Evolutionary conservation across 176 grass and related monocot species (phyloP).

Genomic region (Secale cereale): DNA sequence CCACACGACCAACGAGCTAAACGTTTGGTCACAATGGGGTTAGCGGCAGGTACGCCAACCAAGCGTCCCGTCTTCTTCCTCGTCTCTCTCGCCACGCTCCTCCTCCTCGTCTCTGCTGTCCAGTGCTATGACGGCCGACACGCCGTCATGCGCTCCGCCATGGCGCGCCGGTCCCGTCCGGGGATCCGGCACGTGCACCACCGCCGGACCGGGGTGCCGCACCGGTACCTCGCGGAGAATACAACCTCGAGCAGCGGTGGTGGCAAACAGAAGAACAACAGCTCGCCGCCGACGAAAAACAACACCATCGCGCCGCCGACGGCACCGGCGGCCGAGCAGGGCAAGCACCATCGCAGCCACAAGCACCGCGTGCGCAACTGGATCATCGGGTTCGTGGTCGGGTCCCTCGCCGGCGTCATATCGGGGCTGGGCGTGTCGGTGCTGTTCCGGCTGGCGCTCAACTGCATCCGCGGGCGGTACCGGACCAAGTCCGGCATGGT

Average conservation of each 20-base stretch:
- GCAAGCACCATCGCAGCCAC: slow-evolving; percentile 12
- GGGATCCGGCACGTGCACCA: slow-evolving; percentile 8
- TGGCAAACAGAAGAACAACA: background rate
- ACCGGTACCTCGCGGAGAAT: slow-evolving; percentile 44
- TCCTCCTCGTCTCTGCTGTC: background rate
- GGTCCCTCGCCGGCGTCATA: slow-evolving; percentile 43
- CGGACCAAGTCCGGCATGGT: slow-evolving; percentile 7
- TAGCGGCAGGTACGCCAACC: background rate
- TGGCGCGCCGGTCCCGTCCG: slow-evolving; percentile 3
- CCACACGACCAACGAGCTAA: slow-evolving; percentile 16
- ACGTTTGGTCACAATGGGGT: background rate
- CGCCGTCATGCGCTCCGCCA: background rate
- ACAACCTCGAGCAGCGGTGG: background rate
- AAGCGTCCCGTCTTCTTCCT: background rate
- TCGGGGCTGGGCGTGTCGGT: slow-evolving; percentile 40
- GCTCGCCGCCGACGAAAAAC: background rate
- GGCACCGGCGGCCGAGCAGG: background rate
- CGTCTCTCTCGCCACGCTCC: background rate
- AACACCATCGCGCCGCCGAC: background rate
- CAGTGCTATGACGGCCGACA: slow-evolving; percentile 11
- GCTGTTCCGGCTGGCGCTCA: slow-evolving; percentile 53
- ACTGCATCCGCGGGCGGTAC: slow-evolving; percentile 60
- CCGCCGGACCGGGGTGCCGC: slow-evolving; percentile 6
- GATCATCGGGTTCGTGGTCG: slow-evolving; percentile 58
- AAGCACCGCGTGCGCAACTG: slow-evolving; percentile 45